Percentiles rank a stretch among this genome's conserved stretches.
These are phyloP conservation scores for Mycena vitilis DNA, from an alignment of 768 basidiomycete genomes.

Conservation along the genomic window DNA sequence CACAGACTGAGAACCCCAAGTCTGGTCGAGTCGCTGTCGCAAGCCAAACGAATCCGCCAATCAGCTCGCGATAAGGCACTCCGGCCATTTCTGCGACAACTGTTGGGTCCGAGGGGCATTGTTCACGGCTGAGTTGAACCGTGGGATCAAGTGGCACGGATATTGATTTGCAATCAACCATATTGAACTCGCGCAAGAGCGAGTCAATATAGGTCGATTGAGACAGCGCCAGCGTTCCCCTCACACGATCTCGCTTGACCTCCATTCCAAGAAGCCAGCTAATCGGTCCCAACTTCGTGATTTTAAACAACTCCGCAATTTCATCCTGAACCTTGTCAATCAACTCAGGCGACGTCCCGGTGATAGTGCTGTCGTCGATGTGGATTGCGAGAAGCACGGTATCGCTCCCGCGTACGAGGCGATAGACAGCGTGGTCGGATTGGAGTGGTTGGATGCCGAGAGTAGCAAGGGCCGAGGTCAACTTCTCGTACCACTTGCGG, in stretches of 20 bases:
- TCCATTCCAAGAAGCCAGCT: constrained; percentile 47
- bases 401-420: constrained; percentile 11
- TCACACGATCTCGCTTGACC: constrained; percentile 36
- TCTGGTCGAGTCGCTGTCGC: not conserved
- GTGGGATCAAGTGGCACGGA: constrained; percentile 10
- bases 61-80: not conserved
- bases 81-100: constrained; percentile 1
- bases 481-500: constrained; percentile 43
- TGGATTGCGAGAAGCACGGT: constrained; percentile 37
- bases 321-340: constrained; percentile 38
- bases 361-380: constrained; percentile 50
- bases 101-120: not conserved
- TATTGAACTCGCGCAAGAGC: constrained; percentile 38
- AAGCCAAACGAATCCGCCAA: not conserved
- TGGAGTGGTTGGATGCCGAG: constrained; percentile 15
- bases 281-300: constrained; percentile 44
- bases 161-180: constrained; percentile 5
- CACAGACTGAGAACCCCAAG: not conserved
- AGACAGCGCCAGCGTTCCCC: constrained; percentile 40
- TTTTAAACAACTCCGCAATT: constrained; percentile 42
- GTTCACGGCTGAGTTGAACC: constrained; percentile 9
- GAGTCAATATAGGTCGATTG: constrained; percentile 33
- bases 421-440: constrained; percentile 35
- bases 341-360: constrained; percentile 31
- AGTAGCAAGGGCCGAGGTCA: constrained; percentile 35